These are phyloP conservation scores for Bolboschoenus planiculmis DNA, from an alignment of 176 grass and related monocot genomes.

Conservation along the genomic window DNA sequence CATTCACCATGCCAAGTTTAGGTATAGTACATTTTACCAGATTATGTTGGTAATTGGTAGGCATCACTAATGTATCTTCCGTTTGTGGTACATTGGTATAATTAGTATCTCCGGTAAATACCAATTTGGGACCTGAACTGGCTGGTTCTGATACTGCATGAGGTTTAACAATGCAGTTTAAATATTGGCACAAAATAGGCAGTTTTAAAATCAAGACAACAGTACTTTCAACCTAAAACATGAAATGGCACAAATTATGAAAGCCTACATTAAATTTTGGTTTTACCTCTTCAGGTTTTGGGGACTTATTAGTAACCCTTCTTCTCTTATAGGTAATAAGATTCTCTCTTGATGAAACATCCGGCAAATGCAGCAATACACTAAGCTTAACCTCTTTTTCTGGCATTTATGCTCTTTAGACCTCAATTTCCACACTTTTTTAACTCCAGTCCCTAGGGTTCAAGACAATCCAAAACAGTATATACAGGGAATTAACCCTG, in stretches of 20 bases:
- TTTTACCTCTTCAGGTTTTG: conserved; percentile 7
- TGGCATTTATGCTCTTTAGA: not conserved
- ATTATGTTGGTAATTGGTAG: not conserved
- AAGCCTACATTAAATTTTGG: not conserved
- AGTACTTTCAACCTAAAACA: not conserved
- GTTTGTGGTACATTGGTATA: not conserved
- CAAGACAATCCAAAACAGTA: conserved; percentile 4
- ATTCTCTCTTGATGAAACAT: conserved; percentile 9
- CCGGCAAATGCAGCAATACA: not conserved
- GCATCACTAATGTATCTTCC: not conserved
- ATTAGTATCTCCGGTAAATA: not conserved
- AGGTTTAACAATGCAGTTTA: not conserved
- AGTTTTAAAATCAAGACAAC: not conserved
- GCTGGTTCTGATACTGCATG: not conserved
- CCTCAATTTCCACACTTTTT: not conserved
- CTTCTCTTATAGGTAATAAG: conserved; percentile 23
- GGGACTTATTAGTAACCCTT: not conserved
- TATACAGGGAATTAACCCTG: not conserved
- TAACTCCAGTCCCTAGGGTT: conserved; percentile 7
- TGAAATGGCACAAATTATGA: not conserved
- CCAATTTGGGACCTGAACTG: not conserved
- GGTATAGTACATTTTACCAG: not conserved
- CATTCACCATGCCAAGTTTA: not conserved
- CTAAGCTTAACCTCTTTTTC: conserved; percentile 7
- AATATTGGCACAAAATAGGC: not conserved